Percentiles rank a stretch among this genome's conserved stretches.
phyloP scores from a whole-genome alignment of 2,329 filamentous ascomycete species.

The Phialophora macrospora region DNA sequence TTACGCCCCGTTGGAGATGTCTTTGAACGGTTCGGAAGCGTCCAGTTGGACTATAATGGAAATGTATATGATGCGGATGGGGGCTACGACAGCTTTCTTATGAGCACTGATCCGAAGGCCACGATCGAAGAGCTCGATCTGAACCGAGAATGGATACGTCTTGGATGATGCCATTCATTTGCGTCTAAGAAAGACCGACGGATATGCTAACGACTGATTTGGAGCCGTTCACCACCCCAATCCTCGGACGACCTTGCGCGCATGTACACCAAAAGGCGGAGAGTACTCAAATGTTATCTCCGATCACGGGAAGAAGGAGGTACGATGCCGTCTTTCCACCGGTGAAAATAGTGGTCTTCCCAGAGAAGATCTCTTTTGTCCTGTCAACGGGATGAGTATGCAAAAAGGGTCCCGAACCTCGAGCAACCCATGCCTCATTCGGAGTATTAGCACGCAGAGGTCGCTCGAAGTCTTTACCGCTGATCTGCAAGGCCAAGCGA shows the following conservation, averaged over 20 bases:
- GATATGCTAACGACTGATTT: not conserved
- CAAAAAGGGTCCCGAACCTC: constrained; percentile 23
- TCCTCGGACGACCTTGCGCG: not conserved
- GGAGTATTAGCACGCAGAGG: constrained; percentile 8
- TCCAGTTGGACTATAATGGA: not conserved
- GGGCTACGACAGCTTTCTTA: not conserved
- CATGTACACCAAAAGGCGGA: too few species aligned
- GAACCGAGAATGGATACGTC: not conserved
- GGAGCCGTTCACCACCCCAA: not conserved
- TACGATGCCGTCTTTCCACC: constrained; percentile 13
- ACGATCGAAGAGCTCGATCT: constrained; percentile 9
- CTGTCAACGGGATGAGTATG: constrained; percentile 21
- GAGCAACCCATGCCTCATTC: constrained; percentile 12
- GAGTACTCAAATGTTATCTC: not conserved
- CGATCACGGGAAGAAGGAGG: constrained; percentile 17
- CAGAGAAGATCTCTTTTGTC: constrained; percentile 12
- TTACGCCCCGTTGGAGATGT: not conserved
- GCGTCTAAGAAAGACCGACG: not conserved
- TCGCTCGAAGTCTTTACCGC: constrained; percentile 26
- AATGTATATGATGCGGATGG: not conserved
- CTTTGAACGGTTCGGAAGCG: not conserved
- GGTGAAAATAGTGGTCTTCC: constrained; percentile 12
- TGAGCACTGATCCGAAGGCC: not conserved
- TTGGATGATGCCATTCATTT: not conserved
- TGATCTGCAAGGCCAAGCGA: constrained; percentile 20